Base-by-base conservation (phyloP, 2,329 filamentous ascomycete genomes). In the Penicillium griseofulvum region DNA sequence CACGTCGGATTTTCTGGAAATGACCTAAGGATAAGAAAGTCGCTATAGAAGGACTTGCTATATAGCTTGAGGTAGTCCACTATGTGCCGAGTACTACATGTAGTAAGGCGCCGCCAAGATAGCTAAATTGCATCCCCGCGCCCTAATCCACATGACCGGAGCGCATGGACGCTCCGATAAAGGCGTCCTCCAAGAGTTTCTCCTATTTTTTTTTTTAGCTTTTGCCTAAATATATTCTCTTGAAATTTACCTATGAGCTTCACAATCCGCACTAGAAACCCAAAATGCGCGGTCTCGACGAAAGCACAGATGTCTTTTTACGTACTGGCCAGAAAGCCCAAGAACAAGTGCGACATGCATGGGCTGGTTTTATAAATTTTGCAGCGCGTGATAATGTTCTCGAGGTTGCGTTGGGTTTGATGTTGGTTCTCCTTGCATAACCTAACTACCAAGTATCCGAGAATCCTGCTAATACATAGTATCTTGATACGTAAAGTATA, bases 381-480 rank as follows among this genome's bases (percentile, higher is more conserved):
- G 87, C 87, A 0, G 82, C 89, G 51, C 83, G 87, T 60, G 87
- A 88, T 55, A 90, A 90, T 63, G 87, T 90, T 45, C 79, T 91
- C 26, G 85, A 90, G 70, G 87, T 91, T 56, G 88, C 88, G 16
- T 85, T 90, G 63, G 88, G 87, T 62, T 76, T 90, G 60, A 90
- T 91, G 87, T 89, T 67, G 70, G 22, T 48, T 28, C 7, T 29
- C 12, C 8, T 42, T 17, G 12, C 36, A 9, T 26, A 22, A 14
- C 31, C 31, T 8, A 16, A 34, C 6, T 16, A 34, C 11, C 5
- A 16, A 34, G 1, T 34, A 6, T 16, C 4, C 2, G 12, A 34
- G 31, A 48, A 37, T 11, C 2, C 7, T 28, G 33, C 36, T 49
- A 33, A 56, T 28, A 47, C 44, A 3, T 10, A 31, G 8, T n/a